Base-by-base conservation (phyloP, 2,329 filamentous ascomycete genomes). In the Proliferodiscus dingleyae region DNA sequence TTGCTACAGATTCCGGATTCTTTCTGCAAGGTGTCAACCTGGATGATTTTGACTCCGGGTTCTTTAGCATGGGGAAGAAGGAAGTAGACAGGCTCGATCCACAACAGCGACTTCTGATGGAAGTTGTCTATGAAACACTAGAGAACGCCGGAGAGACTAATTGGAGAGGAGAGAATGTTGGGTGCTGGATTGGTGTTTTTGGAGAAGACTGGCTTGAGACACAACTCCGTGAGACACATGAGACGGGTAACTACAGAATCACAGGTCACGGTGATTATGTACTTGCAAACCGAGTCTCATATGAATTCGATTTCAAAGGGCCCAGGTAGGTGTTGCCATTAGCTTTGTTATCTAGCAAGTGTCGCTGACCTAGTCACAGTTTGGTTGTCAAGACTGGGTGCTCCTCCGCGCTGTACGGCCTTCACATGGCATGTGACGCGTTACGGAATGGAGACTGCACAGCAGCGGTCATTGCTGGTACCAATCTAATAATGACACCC, bases 391-490 rank as follows among this genome's bases (percentile, higher is more conserved):
- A 50, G 16, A 80, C 78, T 0, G 78, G 75, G 18, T 82, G 78
- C 59, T 78, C 44, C 11, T 46, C 47, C 9, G 42, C 71, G 4
- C 74, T 74, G 36, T 64, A 81, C 13, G 71, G 77, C 2, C 55
- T 62, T 72, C 79, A 80, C 55, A 61, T 74, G 30, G 76, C 73
- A 2, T 71, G 70, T n/a, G 70, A 75, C 41, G 71, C 68, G 21
- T 61, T 80, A 2, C 64, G 68, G 4, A 64, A 55, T 15, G 67
- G 69, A 2, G 71, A 77, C 42, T 66, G 67, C 0, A 66, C 26
- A 11, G 13, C 41, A 4, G 52, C 50, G 21, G 22, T 57, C n/a
- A 49, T 52, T 36, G 46, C 18, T 22, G 46, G 45, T 8, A 30
- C 45, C 3, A 54, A 51, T 34, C 37, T 52, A 4, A 52, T 52